These are phyloP conservation scores for Dictyostelium brefeldianum DNA, from an alignment of 78 protist species.

Conservation along the genomic window DNA sequence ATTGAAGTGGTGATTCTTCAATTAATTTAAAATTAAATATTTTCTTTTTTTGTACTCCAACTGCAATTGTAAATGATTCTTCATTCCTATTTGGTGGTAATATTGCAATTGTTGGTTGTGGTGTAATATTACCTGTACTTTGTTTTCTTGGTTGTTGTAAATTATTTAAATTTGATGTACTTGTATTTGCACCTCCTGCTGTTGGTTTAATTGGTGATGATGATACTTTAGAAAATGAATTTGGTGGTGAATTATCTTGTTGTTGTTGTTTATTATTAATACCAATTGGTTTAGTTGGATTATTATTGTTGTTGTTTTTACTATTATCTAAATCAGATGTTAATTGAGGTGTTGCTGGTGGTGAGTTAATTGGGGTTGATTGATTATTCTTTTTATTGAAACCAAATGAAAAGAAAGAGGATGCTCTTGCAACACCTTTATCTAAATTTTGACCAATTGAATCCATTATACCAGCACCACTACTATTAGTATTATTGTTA, in stretches of 20 bases:
- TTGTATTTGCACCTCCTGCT: not conserved
- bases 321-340: not conserved
- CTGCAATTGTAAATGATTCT: slow-evolving; percentile 17
- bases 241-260: not conserved
- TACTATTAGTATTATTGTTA: not conserved
- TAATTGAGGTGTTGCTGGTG: not conserved
- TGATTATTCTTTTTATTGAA: slow-evolving; percentile 20
- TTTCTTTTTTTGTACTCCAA: slow-evolving; percentile 77
- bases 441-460: slow-evolving; percentile 60
- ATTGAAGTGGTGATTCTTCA: slow-evolving; percentile 60
- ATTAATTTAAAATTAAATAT: slow-evolving; percentile 34
- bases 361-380: not conserved
- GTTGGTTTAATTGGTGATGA: slow-evolving; percentile 1
- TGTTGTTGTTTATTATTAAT: not conserved
- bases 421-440: slow-evolving; percentile 57
- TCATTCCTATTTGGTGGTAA: not conserved
- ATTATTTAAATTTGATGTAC: not conserved
- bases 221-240: not conserved
- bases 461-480: slow-evolving; percentile 32
- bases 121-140: not conserved
- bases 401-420: slow-evolving; percentile 59
- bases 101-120: not conserved
- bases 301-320: not conserved
- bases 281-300: not conserved
- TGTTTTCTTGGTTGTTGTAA: slow-evolving; percentile 1